Evolutionary conservation across 257 asterid genomes (phyloP).

Genomic region (Mentha longifolia): DNA sequence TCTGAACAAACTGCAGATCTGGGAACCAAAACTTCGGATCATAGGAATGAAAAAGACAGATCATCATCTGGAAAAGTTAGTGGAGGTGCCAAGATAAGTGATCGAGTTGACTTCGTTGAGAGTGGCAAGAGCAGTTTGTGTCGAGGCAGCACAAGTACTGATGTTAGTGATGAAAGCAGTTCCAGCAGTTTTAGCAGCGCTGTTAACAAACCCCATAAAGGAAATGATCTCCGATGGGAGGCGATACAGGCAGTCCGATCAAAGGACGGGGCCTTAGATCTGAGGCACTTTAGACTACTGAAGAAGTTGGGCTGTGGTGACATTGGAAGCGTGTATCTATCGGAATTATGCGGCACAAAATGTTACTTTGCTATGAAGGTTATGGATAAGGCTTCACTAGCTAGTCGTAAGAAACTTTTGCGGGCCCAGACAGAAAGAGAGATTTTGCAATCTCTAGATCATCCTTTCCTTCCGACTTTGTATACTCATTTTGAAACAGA

Average conservation of each 20-base stretch:
- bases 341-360: constrained; percentile 77
- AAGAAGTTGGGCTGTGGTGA: constrained; percentile 86
- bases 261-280: constrained; percentile 69
- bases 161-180: constrained; percentile 72
- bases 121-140: constrained; percentile 89
- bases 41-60: constrained; percentile 48
- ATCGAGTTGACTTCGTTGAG: constrained; percentile 60
- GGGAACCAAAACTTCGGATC: constrained; percentile 43
- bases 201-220: constrained; percentile 79
- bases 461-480: constrained; percentile 76
- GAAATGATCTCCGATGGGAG: constrained; percentile 79
- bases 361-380: constrained; percentile 85
- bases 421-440: constrained; percentile 88
- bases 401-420: constrained; percentile 77
- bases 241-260: constrained; percentile 69
- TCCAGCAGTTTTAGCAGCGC: constrained; percentile 80
- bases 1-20: constrained; percentile 36
- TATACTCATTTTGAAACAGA: constrained; percentile 77
- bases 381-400: constrained; percentile 78
- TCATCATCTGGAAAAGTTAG: constrained; percentile 55
- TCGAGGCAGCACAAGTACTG: constrained; percentile 85
- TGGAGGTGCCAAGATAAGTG: constrained; percentile 60
- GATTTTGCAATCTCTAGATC: constrained; percentile 75
- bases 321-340: constrained; percentile 78
- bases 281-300: constrained; percentile 75